Base-by-base conservation (phyloP, 2,329 filamentous ascomycete genomes). In the Beauveria australis region DNA sequence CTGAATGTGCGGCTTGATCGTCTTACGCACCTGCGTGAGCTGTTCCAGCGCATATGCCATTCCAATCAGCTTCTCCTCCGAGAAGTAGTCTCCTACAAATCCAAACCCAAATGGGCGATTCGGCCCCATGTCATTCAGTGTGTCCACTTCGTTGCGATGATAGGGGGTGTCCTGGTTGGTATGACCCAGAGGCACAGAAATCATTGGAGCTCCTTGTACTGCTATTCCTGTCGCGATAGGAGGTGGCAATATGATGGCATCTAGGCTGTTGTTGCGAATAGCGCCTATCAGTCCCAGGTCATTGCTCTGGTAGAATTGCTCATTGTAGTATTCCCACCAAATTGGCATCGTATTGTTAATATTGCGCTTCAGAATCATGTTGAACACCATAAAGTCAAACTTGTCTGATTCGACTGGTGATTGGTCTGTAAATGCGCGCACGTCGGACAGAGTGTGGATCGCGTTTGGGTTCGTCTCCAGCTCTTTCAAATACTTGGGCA, bases 21-120 rank as follows among this genome's bases (percentile, higher is more conserved):
- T 62, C 12, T 66, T 60, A 8, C 74, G 63, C 2, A 69, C 66
- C 43, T 62, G 60, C 0, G 72, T 87, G 64, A 77, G 74, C 73
- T 88, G 83, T 74, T 91, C 87, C 71, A 84, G 89, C 4, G 84
- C 86, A 75, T 87, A 89, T 7, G 86, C 87, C 67, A 85, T 79
- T 0, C 81, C 82, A 61, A 90, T 82, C 64, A 91, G 67, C 33
- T 72, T 76, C 66, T 80, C 81, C 70, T 90, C 87, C 41, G 77
- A 81, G 74, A 82, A 90, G 53, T 77, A 78, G 3, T 72, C 71
- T 0, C 86, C 88, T 51, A 88, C 73, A 66, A 89, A 89, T 8
- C 78, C 78, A 12, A 90, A 72, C 0, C 87, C 87, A 68, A 89
- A 85, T 24, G 78, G 78, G 26, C 84, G 70, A 19, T 82, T 81